Evolutionary conservation across 2,329 filamentous ascomycete genomes (phyloP), one percentile per base, ranked within the genome.

Genomic region (Aspergillus texensis): DNA sequence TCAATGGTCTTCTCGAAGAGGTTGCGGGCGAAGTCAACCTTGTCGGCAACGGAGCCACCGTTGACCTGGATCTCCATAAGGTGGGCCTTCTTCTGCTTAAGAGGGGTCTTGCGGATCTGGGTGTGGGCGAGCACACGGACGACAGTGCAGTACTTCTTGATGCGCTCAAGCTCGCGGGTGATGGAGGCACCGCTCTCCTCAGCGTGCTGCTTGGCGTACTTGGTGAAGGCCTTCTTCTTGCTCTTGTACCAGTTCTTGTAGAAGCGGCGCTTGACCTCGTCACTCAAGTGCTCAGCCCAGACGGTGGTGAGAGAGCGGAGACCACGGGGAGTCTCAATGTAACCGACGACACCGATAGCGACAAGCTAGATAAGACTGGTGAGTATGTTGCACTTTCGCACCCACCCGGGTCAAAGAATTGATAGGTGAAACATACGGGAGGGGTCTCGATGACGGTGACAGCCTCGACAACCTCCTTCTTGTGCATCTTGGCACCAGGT

Each of bases 201-300:
- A 71, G 94, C 93, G 91, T 98, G 93, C 90, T 96, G 94, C 93
- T 98, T 99, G 88, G 95, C 93, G 86, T 99, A 99, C 89, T 96
- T 97, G 89, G 95, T 99, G 88, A 99, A 99, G 69, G 95, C 95
- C 94, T 99, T 99, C 93, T 97, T 98, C 94, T 99, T 99, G 89
- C 90, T 93, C 91, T 97, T 97, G 92, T 99, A 99, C 95, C 95
- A 99, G 91, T 99, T 99, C 93, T 98, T 98, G 92, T 99, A 99
- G 93, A 99, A 99, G 82, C 95, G 92, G 80, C 95, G 92, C 91
- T 97, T 97, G 84, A 99, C 82, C 87, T 98, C 95, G 84, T 99
- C 95, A 85, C 91, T 92, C 84, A 99, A 85, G 84, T 99, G 95
- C 90, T 98, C 95, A 80, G 95, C 95, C 95, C 95, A 99, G 82